Evolutionary conservation across 2,329 filamentous ascomycete species (phyloP).

Genomic region (Trichothecium roseum): DNA sequence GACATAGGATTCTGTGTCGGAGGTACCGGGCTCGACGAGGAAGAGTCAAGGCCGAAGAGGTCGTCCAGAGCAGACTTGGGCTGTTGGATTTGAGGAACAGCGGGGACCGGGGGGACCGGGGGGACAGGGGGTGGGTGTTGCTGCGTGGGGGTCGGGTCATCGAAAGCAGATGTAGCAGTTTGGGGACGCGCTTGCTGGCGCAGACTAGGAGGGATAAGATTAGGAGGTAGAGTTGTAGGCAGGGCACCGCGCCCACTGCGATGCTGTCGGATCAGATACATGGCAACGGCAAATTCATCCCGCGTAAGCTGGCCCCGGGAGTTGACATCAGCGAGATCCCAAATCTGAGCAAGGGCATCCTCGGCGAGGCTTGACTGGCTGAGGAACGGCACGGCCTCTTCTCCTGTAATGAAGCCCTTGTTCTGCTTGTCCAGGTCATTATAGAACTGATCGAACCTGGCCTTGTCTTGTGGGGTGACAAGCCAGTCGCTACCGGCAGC

Average conservation of each 20-base stretch:
- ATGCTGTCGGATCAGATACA: conserved; percentile 93
- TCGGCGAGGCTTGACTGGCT: conserved; percentile 85
- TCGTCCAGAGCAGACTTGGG: conserved; percentile 85
- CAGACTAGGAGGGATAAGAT: conserved; percentile 78
- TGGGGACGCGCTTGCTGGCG: conserved; percentile 45
- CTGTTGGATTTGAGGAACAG: too few species aligned
- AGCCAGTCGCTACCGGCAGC: conserved; percentile 55
- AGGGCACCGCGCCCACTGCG: conserved; percentile 57
- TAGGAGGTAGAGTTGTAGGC: conserved; percentile 68
- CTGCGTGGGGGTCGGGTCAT: conserved; percentile 26
- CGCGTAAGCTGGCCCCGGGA: conserved; percentile 75
- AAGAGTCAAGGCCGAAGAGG: conserved; percentile 81
- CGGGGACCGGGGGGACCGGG: conserved; percentile 20
- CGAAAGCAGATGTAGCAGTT: conserved; percentile 34
- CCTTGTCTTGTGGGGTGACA: conserved; percentile 74
- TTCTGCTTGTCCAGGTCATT: conserved; percentile 70
- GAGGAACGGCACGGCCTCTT: conserved; percentile 90
- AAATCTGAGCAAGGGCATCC: conserved; percentile 84
- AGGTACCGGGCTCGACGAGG: conserved; percentile 32
- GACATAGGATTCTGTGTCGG: conserved; percentile 51
- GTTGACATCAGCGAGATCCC: conserved; percentile 92
- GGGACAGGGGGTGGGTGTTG: conserved; percentile 25
- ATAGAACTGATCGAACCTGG: conserved; percentile 80
- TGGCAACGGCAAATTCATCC: conserved; percentile 93
- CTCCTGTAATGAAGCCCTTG: conserved; percentile 78